Evolutionary conservation across 1,284 basidiomycete species (phyloP).

Genomic region (Malassezia restricta): DNA sequence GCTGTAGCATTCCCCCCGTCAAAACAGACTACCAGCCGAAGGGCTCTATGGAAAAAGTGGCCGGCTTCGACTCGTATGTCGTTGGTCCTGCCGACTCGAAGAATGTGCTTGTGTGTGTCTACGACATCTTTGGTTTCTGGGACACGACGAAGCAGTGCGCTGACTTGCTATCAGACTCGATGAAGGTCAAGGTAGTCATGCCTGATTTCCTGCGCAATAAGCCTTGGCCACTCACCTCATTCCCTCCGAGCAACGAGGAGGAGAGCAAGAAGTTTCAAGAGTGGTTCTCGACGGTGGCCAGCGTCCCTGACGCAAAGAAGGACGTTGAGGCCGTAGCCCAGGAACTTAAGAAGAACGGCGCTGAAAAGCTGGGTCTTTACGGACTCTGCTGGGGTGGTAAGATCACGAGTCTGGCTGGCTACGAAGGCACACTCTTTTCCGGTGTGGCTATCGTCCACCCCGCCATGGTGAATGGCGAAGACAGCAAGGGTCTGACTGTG

Average conservation of each 20-base stretch:
- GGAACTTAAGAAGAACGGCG: conserved; percentile 50
- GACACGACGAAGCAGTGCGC: conserved; percentile 50
- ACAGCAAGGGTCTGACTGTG: conserved; percentile 52
- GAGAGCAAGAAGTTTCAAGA: conserved; percentile 50
- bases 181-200: conserved; percentile 52
- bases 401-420: conserved; percentile 21
- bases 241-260: conserved; percentile 52
- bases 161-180: conserved; percentile 53
- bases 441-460: conserved; percentile 31
- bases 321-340: conserved; percentile 52
- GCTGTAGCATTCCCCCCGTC: conserved; percentile 50
- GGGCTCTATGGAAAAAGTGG: conserved; percentile 48
- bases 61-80: conserved; percentile 28
- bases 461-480: conserved; percentile 53
- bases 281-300: conserved; percentile 21
- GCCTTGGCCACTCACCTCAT: conserved; percentile 52
- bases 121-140: conserved; percentile 57
- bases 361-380: conserved; percentile 49
- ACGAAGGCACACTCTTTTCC: conserved; percentile 24
- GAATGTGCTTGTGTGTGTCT: conserved; percentile 54
- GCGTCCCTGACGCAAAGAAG: conserved; percentile 49
- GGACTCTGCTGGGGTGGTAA: conserved; percentile 49
- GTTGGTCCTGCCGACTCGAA: conserved; percentile 48
- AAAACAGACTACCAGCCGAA: conserved; percentile 49
- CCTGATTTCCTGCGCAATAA: conserved; percentile 57